Base-by-base conservation (phyloP, 1,284 basidiomycete species). In the Austropuccinia psidii region DNA sequence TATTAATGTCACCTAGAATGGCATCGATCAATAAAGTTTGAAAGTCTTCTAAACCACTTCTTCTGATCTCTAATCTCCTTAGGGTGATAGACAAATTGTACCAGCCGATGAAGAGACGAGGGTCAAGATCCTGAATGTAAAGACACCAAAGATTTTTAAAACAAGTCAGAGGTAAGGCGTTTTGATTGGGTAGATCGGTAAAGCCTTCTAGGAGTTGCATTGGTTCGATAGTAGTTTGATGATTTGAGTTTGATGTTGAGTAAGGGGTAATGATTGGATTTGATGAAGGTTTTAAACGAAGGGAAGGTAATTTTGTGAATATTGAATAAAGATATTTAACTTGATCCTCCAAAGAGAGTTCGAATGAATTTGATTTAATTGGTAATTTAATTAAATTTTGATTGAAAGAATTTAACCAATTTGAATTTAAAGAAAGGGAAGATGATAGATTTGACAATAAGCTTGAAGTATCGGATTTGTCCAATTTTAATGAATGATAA, bases 291-390 rank as follows among this genome's bases (percentile, higher is more conserved):
- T 76, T 76, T 35, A 81, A 74, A 13, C 77, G 73, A 57, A 95
- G 83, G 1, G 90, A 87, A 19, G 91, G 91, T 0, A 94, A 83
- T 81, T 90, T 91, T 37, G 90, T 94, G 82, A 93, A 90, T 78
- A 87, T 86, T 79, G 90, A 90, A 82, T 88, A 94, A 77, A 94
- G 84, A 82, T 88, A 92, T 79, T 88, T 91, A 81, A 93, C 85
- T 77, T 92, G 76, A 29, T 58, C 74, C 9, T 76, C 88, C 3
- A 84, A 80, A 75, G 92, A 89, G 69, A 89, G 73, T n/a, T 58
- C 7, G 27, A 55, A 55, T 5, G 69, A 24, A 19, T 33, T 73
- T 47, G 64, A 17, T 35, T 9, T 24, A 41, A 24, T 17, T 4
- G 55, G 9, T 58, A 35, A 31, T 58, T 21, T 19, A 33, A 17